Percentiles rank a stretch among this genome's conserved stretches.
These are phyloP conservation scores for Boletus tylopilopsis DNA, from an alignment of 768 basidiomycete species.

Conservation along the genomic window DNA sequence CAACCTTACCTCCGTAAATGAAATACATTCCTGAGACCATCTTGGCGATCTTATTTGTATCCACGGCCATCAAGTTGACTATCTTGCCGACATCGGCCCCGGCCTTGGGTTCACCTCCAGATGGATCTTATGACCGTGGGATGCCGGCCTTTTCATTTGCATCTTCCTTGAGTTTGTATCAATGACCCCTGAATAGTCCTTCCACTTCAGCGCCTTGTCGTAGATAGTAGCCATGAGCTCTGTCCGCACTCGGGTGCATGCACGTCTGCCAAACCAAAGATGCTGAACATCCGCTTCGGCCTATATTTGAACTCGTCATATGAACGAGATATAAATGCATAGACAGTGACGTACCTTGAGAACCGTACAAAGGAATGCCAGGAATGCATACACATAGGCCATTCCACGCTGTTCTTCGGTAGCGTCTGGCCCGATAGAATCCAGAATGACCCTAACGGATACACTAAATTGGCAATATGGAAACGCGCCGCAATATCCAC, in stretches of 20 bases:
- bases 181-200: conserved; percentile 78
- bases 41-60: conserved; percentile 60
- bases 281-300: conserved; percentile 70
- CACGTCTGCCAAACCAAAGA: conserved; percentile 80
- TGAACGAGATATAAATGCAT: not conserved
- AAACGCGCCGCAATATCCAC: conserved; percentile 11
- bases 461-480: not conserved
- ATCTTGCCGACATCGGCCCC: conserved; percentile 90
- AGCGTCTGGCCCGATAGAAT: conserved; percentile 44
- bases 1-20: conserved; percentile 55
- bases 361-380: conserved; percentile 60
- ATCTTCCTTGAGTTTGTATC: conserved; percentile 34
- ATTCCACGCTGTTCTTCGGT: conserved; percentile 48
- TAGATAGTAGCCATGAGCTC: conserved; percentile 87
- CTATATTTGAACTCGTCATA: conserved; percentile 23
- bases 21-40: conserved; percentile 57
- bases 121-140: conserved; percentile 22
- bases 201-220: conserved; percentile 81
- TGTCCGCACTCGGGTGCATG: conserved; percentile 62
- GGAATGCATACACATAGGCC: conserved; percentile 77
- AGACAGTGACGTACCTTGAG: conserved; percentile 17
- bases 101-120: conserved; percentile 51
- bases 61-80: conserved; percentile 84
- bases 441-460: conserved; percentile 50
- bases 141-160: conserved; percentile 20